Base-by-base conservation (phyloP, 1,284 basidiomycete species). In the Malassezia sp. region DNA sequence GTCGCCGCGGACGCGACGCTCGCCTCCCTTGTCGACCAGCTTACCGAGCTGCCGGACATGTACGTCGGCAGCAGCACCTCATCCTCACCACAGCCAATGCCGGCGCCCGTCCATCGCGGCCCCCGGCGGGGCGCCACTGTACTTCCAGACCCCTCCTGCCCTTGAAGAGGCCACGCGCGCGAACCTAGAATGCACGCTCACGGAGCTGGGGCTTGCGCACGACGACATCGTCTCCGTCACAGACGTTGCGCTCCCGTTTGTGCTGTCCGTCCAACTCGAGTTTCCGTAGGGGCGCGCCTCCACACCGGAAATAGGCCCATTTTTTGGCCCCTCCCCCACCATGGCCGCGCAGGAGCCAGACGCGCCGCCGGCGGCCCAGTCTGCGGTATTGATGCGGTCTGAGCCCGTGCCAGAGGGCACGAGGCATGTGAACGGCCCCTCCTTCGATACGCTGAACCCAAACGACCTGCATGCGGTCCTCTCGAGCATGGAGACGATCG, bases 81-180 rank as follows among this genome's bases (percentile, higher is more conserved):
- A 11, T n/a, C 17, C 18, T 33, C 24, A 38, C 45, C 31, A 28
- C 36, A 58, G 52, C 18, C 65, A 68, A 38, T 54, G 66, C 42
- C 61, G 61, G 27, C 50, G 42, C 6, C 48, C 48, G 45, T 29
- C 62, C 53, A 9, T 61, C 44, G 18, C 51, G 54, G n/a, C 44
- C 51, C 4, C 42, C 49, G 2, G 44, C 30, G 6, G 32, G 78
- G n/a, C n/a, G n/a, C 79, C 73, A 10, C 79, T 99, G 34, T 99
- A 91, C 74, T 81, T 89, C 69, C 86, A 91, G 70, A 84, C 84
- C 0, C 91, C 93, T 5, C 83, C 84, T 3, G 84, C 88, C 63
- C 76, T 99, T 7, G 84, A 91, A 69, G 75, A 81, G 69, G 79
- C 80, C 4, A 97, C 90, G 3, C 79, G 87, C 27, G 81, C 81